phyloP scores from a whole-genome alignment of 2,329 filamentous ascomycete species.

The Exophiala lecanii-corni region DNA sequence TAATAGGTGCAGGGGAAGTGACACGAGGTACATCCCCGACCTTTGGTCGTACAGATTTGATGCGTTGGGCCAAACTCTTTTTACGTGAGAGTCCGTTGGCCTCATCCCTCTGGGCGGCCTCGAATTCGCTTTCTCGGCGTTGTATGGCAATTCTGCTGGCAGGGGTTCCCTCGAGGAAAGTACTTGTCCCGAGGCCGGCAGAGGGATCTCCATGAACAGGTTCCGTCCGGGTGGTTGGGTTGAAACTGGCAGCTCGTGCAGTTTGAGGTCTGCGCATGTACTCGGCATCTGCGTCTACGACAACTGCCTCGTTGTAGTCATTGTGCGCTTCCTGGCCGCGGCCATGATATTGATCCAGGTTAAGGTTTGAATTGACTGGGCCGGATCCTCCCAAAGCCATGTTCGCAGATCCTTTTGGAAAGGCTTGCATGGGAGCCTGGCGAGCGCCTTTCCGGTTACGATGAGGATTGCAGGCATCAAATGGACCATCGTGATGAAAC shows the following conservation, averaged over 20 bases:
- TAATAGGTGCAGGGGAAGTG: conserved; percentile 48
- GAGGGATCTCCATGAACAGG: conserved; percentile 80
- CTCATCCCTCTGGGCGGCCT: conserved; percentile 46
- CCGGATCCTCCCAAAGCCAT: conserved; percentile 86
- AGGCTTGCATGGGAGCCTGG: conserved; percentile 91
- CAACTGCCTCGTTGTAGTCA: conserved; percentile 61
- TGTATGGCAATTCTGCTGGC: conserved; percentile 76
- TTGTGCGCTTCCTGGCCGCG: conserved; percentile 78
- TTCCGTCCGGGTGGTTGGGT: conserved; percentile 62
- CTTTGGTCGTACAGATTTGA: conserved; percentile 66
- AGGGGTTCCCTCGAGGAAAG: conserved; percentile 90
- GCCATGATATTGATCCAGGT: conserved; percentile 86
- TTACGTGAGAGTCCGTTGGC: conserved; percentile 69
- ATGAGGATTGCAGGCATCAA: conserved; percentile 92
- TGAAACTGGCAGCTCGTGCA: conserved; percentile 51
- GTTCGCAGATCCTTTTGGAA: conserved; percentile 87
- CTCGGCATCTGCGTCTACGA: conserved; percentile 33
- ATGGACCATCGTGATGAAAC: conserved; percentile 96
- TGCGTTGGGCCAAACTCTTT: conserved; percentile 89
- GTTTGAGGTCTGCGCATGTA: conserved; percentile 29
- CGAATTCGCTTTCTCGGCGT: conserved; percentile 65
- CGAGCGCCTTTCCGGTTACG: conserved; percentile 80
- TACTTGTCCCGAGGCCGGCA: conserved; percentile 83
- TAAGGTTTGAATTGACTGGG: conserved; percentile 73
- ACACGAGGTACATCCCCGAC: conserved; percentile 57